Evolutionary conservation across 2,329 filamentous ascomycete species (phyloP), one percentile per base, ranked within the genome.

Genomic region (Triangularia verruculosa): DNA sequence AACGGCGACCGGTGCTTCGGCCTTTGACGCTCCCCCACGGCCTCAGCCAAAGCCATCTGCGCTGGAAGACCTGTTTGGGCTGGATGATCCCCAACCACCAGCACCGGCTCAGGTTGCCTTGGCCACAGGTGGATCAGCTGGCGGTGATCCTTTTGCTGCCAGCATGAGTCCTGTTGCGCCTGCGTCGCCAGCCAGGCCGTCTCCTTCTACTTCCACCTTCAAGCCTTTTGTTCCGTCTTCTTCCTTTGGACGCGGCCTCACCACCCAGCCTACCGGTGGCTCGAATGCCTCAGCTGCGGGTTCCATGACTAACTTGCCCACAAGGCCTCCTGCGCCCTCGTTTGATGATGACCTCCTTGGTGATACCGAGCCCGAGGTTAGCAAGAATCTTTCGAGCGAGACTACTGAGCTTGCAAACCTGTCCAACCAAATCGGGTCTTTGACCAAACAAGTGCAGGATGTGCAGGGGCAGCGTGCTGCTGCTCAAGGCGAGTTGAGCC

Each of bases 221-320:
- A 96, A 93, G 78, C 92, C 93, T 1, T 99, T 99, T 76, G 79
- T 95, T 53, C 95, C 95, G 0, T 93, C 92, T 0, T 98, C 95
- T 1, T 90, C 91, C 0, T 99, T 98, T 76, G 95, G 95, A 6
- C 90, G 93, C 71, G 89, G 88, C 28, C 80, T 98, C 65, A 88
- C 90, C 24, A 83, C 88, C 1, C 91, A 96, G 69, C 83, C 84
- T 25, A 96, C 93, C 8, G 93, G 92, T 22, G 86, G 83, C 25
- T 82, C 82, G 17, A 76, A 71, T 59, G 73, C 80, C 56, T 81
- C 82, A 2, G 74, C 77, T 15, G 5, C 39, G 13, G 39, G 39
- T 47, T 47, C 39, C n/a, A 17, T 47, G n/a, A 78, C 80, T 17
- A 51, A 78, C 72, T 68, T 76, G 72, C 52, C 77, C 24, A 58